Evolutionary conservation across 1,284 basidiomycete genomes (phyloP), one percentile per base, ranked within the genome.

Genomic region (Rhizoctonia solani): DNA sequence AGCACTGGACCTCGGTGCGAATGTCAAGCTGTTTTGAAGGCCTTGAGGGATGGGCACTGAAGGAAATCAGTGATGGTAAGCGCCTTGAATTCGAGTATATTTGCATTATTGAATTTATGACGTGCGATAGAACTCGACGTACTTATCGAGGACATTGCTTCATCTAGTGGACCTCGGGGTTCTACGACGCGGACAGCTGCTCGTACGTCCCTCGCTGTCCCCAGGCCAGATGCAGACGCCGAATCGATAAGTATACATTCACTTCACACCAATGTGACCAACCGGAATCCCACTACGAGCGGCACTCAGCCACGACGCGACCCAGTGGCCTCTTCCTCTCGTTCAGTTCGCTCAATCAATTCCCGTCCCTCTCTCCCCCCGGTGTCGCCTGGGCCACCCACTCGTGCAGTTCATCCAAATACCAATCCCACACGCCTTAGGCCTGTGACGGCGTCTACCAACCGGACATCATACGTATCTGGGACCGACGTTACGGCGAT

Each of bases 61-160:
- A 93, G 74, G 95, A 98, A 74, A 90, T 97, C 50, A 85, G 86
- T 34, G 85, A 91, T 75, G 87, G 92, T 94, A 71, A 68, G 87
- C 79, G 1, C 59, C 49, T 42, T 46, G 44, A n/a, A n/a, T 19
- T 21, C 54, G 21, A 47, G 54, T 72, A 70, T 54, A 21, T 55
- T 59, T n/a, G 29, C 6, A 30, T 30, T 16, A 61, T 13, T 29
- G 23, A 54, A 67, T 66, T 67, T 25, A 71, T 11, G 68, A 21
- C 21, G 41, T 68, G n/a, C 46, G 21, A 32, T 72, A 95, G 93
- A 91, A 74, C 84, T 95, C 58, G 90, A 93, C 73, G 83, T 93
- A 1, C 80, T 86, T 0, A 76, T 87, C 2, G 87, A 90, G 53
- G 93, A 95, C 21, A 68, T 52, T 37, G 37, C 49, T 25, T 2